These are phyloP conservation scores for Byssothecium circinans DNA, from an alignment of 2,329 filamentous ascomycete genomes.

Conservation along the genomic window DNA sequence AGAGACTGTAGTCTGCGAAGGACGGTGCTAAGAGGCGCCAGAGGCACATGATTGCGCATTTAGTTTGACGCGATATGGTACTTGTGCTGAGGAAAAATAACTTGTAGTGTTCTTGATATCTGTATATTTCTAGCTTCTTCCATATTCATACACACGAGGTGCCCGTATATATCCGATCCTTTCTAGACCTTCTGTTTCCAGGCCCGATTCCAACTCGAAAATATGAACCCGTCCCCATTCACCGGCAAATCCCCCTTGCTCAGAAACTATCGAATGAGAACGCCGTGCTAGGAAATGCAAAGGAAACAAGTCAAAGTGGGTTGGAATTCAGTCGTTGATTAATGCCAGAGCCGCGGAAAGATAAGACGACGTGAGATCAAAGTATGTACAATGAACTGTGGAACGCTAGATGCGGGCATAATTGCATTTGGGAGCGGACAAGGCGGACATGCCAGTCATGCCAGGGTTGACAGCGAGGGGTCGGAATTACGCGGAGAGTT, in stretches of 20 bases:
- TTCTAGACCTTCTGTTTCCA: no score
- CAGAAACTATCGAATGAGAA: slow-evolving; percentile 15
- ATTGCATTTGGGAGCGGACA: background rate
- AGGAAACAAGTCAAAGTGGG: slow-evolving; percentile 3
- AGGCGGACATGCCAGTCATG: background rate
- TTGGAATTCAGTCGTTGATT: background rate
- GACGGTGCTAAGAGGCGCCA: no score
- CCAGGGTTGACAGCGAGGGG: background rate
- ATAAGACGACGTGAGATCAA: no score
- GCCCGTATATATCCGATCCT: background rate
- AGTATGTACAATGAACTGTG: slow-evolving; percentile 9
- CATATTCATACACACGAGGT: background rate
- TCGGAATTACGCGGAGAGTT: background rate
- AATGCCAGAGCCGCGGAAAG: no score
- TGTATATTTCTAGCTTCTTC: background rate
- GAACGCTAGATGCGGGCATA: background rate
- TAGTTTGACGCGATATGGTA: no score
- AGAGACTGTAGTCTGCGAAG: no score
- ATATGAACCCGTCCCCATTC: background rate
- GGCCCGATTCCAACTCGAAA: no score
- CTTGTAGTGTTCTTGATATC: no score
- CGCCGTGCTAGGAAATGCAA: slow-evolving; percentile 10
- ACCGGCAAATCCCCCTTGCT: slow-evolving; percentile 13
- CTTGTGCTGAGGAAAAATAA: no score
- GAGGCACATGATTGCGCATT: no score